Conservation (phyloP, 176 grass and related monocot species). For the Puccinellia tenuiflora region DNA sequence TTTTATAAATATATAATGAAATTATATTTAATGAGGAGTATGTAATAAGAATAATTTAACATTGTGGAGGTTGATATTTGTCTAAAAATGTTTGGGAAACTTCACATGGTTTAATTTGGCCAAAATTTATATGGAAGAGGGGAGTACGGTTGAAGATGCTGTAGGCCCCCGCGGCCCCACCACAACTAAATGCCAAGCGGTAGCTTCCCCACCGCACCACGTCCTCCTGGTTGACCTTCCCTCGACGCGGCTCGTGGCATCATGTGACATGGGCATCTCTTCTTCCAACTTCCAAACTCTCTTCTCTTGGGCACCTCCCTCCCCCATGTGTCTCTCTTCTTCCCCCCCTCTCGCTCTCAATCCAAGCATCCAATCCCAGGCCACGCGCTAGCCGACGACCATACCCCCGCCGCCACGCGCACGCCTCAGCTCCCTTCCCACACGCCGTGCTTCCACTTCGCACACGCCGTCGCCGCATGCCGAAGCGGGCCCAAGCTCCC, state of each 20-base stretch:
- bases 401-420: neutral
- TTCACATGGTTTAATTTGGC: no score
- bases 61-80: no score
- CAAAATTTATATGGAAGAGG: no score
- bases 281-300: neutral
- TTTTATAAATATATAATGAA: no score
- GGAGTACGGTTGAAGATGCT: no score
- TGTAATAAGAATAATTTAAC: no score
- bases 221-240: neutral
- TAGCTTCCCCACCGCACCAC: neutral
- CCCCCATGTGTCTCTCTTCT: neutral
- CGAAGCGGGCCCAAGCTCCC: neutral
- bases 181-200: conserved; percentile 9
- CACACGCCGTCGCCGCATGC: neutral
- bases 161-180: neutral
- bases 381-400: neutral
- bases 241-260: no score
- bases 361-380: neutral
- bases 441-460: neutral
- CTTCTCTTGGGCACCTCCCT: neutral
- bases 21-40: no score
- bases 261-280: no score
- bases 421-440: neutral
- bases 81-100: no score
- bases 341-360: neutral